Evolutionary conservation across 768 basidiomycete genomes (phyloP), one percentile per base, ranked within the genome.

Genomic region (Floccularia luteovirens): DNA sequence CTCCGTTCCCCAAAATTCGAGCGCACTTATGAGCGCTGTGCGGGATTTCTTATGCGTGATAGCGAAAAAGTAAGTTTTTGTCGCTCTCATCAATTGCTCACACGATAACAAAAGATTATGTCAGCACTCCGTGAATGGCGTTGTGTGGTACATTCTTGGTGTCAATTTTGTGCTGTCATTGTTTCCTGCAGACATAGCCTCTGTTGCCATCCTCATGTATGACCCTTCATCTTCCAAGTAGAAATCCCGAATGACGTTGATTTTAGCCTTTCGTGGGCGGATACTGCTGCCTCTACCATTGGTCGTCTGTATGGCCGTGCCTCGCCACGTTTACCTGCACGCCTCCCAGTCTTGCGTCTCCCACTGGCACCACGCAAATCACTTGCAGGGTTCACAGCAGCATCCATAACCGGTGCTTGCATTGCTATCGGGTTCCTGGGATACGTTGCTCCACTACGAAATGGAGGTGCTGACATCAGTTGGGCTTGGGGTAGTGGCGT

Each of bases 31-130:
- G 90, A 93, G 56, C 63, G 66, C 13, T 61, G 60, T 27, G 59
- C 90, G 3, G 90, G 91, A 16, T 80, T 86, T 50, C 72, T 94
- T 36, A 93, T 94, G 92, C 76, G 92, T 7, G 89, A 93, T 46
- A 78, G 77, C 46, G 91, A 93, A 67, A 81, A 77, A 64, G 84
- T 83, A 48, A 38, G 67, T 48, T 10, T 31, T 41, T 17, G 24
- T n/a, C 19, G 12, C 38, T 28, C 12, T 31, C 22, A 31, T 14
- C 14, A 28, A 8, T 8, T 8, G 5, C 13, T 20, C 11, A 28
- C 20, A 12, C 36, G 17, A 23, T 38, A 2, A 36, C 24, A 47
- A 41, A 35, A 39, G 36, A 10, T 14, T 19, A 10, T 7, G 24
- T 22, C 46, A 88, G 79, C 68, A 77, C 54, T 66, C 74, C 22